phyloP scores from a whole-genome alignment of 495 filamentous ascomycete genomes.

The Stereocaulon alpinum region DNA sequence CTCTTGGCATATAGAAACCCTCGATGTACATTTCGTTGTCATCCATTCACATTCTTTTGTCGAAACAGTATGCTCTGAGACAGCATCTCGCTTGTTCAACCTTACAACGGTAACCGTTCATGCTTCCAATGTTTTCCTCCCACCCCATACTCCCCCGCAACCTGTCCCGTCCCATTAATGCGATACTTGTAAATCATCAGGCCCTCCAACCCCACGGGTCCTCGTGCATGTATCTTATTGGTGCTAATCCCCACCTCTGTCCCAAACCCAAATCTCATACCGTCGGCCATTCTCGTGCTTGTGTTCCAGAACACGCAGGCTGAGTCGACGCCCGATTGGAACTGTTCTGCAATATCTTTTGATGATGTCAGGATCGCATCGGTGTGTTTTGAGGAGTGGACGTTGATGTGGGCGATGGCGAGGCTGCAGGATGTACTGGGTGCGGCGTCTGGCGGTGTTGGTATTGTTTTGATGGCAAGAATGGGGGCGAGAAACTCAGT shows the following conservation, averaged over 20 bases:
- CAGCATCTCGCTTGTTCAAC: background rate
- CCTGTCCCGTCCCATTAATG: constrained; percentile 70
- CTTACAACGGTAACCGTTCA: constrained; percentile 38
- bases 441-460: constrained; percentile 30
- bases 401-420: constrained; percentile 83
- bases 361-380: constrained; percentile 77
- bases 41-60: background rate
- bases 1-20: background rate
- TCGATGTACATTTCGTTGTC: background rate
- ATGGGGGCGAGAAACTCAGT: constrained; percentile 85
- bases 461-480: constrained; percentile 74
- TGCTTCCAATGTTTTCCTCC: constrained; percentile 64
- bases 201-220: constrained; percentile 88
- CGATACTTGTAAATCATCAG: constrained; percentile 96
- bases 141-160: constrained; percentile 59
- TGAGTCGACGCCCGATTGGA: constrained; percentile 77
- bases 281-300: constrained; percentile 87
- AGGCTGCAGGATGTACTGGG: constrained; percentile 38
- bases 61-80: background rate
- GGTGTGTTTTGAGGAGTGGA: constrained; percentile 87
- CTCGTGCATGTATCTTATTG: constrained; percentile 93
- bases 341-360: constrained; percentile 53
- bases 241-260: constrained; percentile 98
- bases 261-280: constrained; percentile 93
- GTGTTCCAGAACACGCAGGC: constrained; percentile 96